Conservation (phyloP, 345 rosid species). For the Orychophragmus violaceus region DNA sequence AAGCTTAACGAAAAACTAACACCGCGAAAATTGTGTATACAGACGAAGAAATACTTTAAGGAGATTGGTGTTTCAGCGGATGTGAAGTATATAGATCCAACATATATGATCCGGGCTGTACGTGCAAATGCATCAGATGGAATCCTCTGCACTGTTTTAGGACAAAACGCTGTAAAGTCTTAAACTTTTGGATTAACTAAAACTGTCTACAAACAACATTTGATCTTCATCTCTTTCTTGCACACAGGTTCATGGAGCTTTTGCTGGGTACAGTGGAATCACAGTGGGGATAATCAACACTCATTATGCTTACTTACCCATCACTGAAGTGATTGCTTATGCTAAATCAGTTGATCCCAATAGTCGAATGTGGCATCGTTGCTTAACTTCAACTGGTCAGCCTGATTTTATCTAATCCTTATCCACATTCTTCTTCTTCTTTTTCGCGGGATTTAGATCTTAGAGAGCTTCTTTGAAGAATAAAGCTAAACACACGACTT, state of each 20-base stretch:
- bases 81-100: conserved; percentile 93
- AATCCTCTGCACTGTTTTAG: conserved; percentile 83
- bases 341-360: conserved; percentile 76
- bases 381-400: conserved; percentile 88
- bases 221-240: not conserved
- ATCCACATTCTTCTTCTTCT: not conserved
- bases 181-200: not conserved
- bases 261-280: conserved; percentile 85
- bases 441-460: too few relatives aligned
- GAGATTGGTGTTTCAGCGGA: conserved; percentile 61
- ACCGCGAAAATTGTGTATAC: not conserved
- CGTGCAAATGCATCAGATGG: conserved; percentile 98
- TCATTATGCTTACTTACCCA: conserved; percentile 79
- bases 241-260: conserved; percentile 79
- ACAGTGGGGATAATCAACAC: conserved; percentile 87
- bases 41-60: conserved; percentile 75
- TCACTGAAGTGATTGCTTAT: conserved; percentile 81
- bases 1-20: not conserved
- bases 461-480: conserved; percentile 6
- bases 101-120: conserved; percentile 90
- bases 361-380: conserved; percentile 95
- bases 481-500: not conserved
- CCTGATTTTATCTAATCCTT: conserved; percentile 55
- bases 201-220: not conserved
- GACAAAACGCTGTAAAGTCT: conserved; percentile 89